These are phyloP conservation scores for Pichia nakasei DNA, from an alignment of 805 yeast species.

Conservation along the genomic window DNA sequence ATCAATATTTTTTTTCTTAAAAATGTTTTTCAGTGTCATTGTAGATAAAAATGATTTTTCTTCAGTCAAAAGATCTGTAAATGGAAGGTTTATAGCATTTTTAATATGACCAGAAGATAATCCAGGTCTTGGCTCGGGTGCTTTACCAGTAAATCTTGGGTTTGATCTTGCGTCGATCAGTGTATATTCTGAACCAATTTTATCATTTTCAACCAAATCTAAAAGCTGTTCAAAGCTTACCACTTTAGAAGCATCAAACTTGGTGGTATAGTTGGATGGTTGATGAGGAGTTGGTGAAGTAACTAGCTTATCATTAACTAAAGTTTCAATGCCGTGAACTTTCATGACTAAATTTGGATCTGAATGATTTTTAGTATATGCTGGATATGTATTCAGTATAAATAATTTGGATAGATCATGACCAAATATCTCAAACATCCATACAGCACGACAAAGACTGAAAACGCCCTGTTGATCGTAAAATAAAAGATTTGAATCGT, in stretches of 20 bases:
- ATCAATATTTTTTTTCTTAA: slow-evolving; percentile 33
- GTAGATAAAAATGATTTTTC: slow-evolving; percentile 40
- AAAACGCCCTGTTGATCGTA: slow-evolving; percentile 83
- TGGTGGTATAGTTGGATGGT: slow-evolving; percentile 27
- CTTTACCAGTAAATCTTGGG: slow-evolving; percentile 68
- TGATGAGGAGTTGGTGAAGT: slow-evolving; percentile 18
- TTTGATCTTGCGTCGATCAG: slow-evolving; percentile 76
- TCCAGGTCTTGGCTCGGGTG: slow-evolving; percentile 86
- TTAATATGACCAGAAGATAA: slow-evolving; percentile 86
- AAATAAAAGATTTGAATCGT: slow-evolving; percentile 57
- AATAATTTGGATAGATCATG: slow-evolving; percentile 48
- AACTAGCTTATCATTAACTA: slow-evolving; percentile 15
- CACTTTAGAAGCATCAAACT: slow-evolving; percentile 40
- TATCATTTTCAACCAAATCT: slow-evolving; percentile 43
- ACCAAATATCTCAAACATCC: slow-evolving; percentile 79
- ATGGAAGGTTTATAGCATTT: slow-evolving; percentile 71
- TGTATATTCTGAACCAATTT: slow-evolving; percentile 38
- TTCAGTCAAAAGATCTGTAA: slow-evolving; percentile 46
- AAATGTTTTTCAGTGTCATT: slow-evolving; percentile 37
- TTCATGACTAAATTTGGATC: slow-evolving; percentile 19
- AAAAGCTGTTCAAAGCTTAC: slow-evolving; percentile 59
- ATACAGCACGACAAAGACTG: slow-evolving; percentile 84
- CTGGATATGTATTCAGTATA: slow-evolving; percentile 60
- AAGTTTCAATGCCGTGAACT: slow-evolving; percentile 16
- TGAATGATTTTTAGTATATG: slow-evolving; percentile 18